These are phyloP conservation scores for Erigeron philadelphicus DNA, from an alignment of 140 eudicot genomes.

Conservation along the genomic window DNA sequence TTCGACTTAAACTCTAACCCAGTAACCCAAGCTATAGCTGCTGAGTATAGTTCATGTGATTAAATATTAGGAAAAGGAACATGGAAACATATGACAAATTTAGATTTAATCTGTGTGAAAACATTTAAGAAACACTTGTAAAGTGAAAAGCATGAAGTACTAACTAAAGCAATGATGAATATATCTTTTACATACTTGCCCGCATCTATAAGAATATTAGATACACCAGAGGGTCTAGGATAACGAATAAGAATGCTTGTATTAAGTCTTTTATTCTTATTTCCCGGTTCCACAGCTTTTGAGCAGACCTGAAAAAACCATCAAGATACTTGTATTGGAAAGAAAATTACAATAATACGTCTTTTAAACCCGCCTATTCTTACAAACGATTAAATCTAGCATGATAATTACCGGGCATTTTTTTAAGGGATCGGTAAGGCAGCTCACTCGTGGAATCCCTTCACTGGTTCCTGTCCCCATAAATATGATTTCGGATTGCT, in stretches of 20 bases:
- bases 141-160: too few relatives aligned
- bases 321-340: conserved; percentile 11
- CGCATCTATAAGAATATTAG: conserved; percentile 89
- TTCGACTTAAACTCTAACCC: neutral
- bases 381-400: conserved; percentile 14
- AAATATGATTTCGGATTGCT: conserved; percentile 78
- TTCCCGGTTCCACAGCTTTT: conserved; percentile 77
- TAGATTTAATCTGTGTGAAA: neutral
- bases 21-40: too few relatives aligned
- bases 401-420: conserved; percentile 49
- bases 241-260: conserved; percentile 79
- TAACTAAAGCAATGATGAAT: conserved; percentile 1
- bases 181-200: conserved; percentile 75
- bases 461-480: conserved; percentile 97
- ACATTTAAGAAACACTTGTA: neutral
- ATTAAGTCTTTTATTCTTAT: conserved; percentile 77
- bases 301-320: conserved; percentile 57
- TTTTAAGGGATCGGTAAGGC: conserved; percentile 74
- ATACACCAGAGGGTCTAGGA: conserved; percentile 49
- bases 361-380: neutral
- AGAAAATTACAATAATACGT: neutral
- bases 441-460: conserved; percentile 98
- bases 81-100: too few relatives aligned
- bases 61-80: neutral
- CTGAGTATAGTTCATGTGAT: neutral